Base-by-base conservation (phyloP, 805 yeast species). In the Myxozyma vanderwaltii region DNA sequence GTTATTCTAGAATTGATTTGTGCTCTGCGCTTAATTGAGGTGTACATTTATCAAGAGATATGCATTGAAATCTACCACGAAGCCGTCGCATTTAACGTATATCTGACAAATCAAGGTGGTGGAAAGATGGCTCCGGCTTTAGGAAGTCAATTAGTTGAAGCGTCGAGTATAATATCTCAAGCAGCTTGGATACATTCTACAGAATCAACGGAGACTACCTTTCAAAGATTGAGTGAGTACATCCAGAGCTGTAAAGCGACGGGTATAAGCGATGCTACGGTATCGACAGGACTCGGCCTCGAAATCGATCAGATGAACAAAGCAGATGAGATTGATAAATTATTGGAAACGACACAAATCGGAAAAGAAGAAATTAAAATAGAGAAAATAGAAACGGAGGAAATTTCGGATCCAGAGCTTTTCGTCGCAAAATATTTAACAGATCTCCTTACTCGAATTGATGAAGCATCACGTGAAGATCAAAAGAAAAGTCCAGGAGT, bases 401-500 rank as follows among this genome's bases (percentile, higher is more conserved):
- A 29, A 33, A 24, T 24, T 17, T 51, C 47, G 27, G 58, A 60
- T 23, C 39, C 54, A 1, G 58, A 56, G 36, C 23, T 41, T 7
- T 43, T 31, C 45, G 40, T 58, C 23, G 56, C 56, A 13, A 21
- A 52, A 3, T 44, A 46, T 19, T 26, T 59, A 38, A 24, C 57
- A 3, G 45, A 17, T 13, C 49, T 58, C 4, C 27, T 62, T 23
- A 33, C 12, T 3, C 43, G 47, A 19, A 35, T 64, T 8, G 59
- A 64, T 41, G 56, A 27, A 6, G 64, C 65, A 3, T 58, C 66
- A 5, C 24, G 45, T 13, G 49, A 44, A 26, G 63, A 61, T 44
- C 59, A 45, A 21, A 39, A 24, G 21, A 33, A 36, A 33, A 43
- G 55, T 6, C 66, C 68, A 1, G 69, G 68, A 24, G 53, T 74